A percentile compares a stretch with the other conserved stretches of the same genome.
Conservation (phyloP, 2,329 filamentous ascomycete genomes). For the Parascedosporium putredinis region DNA sequence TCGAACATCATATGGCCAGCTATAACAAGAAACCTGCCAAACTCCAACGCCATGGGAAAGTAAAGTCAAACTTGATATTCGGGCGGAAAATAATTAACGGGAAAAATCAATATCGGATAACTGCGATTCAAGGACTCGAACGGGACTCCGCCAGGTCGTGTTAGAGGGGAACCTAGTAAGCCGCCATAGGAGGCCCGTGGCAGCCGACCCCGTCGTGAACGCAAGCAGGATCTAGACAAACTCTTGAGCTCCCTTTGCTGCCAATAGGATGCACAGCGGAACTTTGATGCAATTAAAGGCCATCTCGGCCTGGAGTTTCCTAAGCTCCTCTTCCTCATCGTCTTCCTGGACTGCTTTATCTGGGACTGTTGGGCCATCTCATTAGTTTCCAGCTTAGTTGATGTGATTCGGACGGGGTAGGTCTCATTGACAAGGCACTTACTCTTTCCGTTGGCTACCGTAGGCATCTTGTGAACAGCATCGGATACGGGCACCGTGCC, state of each 20-base stretch:
- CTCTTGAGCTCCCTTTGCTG: no score
- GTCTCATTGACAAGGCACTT: slow-evolving; percentile 32
- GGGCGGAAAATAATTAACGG: background rate
- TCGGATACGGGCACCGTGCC: slow-evolving; percentile 75
- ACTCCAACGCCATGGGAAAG: slow-evolving; percentile 1
- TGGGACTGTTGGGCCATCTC: slow-evolving; percentile 31
- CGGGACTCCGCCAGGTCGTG: no score
- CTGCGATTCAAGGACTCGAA: no score
- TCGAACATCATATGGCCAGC: background rate
- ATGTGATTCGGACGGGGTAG: background rate
- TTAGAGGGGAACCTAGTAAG: no score
- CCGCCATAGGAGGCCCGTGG: no score
- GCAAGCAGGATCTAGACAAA: background rate
- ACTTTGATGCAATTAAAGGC: slow-evolving; percentile 60
- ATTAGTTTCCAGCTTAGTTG: background rate
- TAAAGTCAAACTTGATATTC: background rate
- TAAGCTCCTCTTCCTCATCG: slow-evolving; percentile 90
- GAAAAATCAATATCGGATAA: no score
- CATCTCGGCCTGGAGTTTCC: slow-evolving; percentile 93
- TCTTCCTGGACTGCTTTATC: slow-evolving; percentile 60
- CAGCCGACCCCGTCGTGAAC: background rate
- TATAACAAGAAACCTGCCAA: slow-evolving; percentile 1
- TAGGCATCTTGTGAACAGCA: slow-evolving; percentile 65
- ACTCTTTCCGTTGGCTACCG: slow-evolving; percentile 66
- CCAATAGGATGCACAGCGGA: no score